Evolutionary conservation across 2,329 filamentous ascomycete species (phyloP), one percentile per base, ranked within the genome.

Genomic region (Didymella pinodella): DNA sequence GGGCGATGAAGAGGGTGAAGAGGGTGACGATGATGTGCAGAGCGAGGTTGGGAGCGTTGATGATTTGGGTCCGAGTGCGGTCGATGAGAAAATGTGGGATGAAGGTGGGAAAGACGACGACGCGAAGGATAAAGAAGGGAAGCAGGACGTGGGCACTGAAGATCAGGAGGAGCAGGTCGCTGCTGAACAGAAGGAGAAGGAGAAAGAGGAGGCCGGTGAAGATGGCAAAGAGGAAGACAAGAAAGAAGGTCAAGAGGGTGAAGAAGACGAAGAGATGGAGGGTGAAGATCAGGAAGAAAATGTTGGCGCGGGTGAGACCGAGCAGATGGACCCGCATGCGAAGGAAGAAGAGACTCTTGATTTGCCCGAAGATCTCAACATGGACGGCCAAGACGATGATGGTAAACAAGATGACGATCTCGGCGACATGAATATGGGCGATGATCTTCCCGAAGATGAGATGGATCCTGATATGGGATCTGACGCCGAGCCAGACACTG

Each of bases 31-130:
- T 10, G 80, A 82, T 49, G 89, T 96, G 74, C 93, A 97, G 65
- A 93, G 97, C 69, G 92, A 98, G 77, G 86, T 90, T 5, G 95
- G 93, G 1, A 90, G 93, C 69, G 93, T 98, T 11, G 92, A 97
- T 78, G 92, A 96, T 69, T 82, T 97, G 41, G 94, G 97, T 67
- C 90, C 92, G 12, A 90, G 88, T 16, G 91, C 94, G 20, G 90
- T 98, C 1, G 96, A 99, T 74, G 96, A 99, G 80, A 99, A 98
- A 82, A 93, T 98, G 86, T 99, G 95, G 95, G 93, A 99, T 77
- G 93, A 93, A 38, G 88, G 89, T 45, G 89, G 92, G 43, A 84
- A 89, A 47, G 85, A 93, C 44, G 88, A 93, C 47, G 88, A 90
- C 1, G 90, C 94, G 47, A 95, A 95, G 66, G 90, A 97, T 44